These are phyloP conservation scores for Dictyostelium brefeldianum DNA, from an alignment of 78 protist species.

Conservation along the genomic window DNA sequence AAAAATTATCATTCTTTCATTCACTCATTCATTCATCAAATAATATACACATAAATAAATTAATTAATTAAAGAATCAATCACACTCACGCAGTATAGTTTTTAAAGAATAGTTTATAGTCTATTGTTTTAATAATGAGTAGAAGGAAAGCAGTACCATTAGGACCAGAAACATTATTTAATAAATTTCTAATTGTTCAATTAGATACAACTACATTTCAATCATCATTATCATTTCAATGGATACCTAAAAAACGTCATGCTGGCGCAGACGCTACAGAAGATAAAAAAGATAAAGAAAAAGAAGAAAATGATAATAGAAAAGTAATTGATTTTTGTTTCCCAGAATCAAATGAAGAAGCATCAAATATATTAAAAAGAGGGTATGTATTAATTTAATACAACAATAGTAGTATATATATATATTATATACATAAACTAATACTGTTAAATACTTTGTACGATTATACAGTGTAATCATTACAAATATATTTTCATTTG, in stretches of 20 bases:
- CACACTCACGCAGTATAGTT: too few species aligned
- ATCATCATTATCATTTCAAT: constrained; percentile 42
- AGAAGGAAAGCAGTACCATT: background rate
- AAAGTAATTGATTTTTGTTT: constrained; percentile 57
- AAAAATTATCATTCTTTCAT: too few species aligned
- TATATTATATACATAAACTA: too few species aligned
- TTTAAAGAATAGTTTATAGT: background rate
- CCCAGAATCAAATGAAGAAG: constrained; percentile 45
- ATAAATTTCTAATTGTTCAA: constrained; percentile 43
- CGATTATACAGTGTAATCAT: background rate
- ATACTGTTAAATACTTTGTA: background rate
- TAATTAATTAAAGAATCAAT: too few species aligned
- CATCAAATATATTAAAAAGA: background rate
- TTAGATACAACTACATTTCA: constrained; percentile 38
- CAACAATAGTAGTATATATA: background rate
- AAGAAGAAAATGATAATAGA: constrained; percentile 38
- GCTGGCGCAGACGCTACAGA: constrained; percentile 17
- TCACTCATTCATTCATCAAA: too few species aligned
- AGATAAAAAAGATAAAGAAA: background rate
- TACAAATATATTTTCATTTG: constrained; percentile 40
- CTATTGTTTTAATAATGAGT: background rate
- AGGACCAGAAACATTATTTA: constrained; percentile 2
- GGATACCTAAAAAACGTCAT: constrained; percentile 26
- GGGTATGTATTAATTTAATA: background rate
- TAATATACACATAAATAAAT: too few species aligned